A percentile compares a stretch with the other conserved stretches of the same genome.
Evolutionary conservation across 352 stramenopile species (phyloP).

Genomic region (Blastocystis sp.): DNA sequence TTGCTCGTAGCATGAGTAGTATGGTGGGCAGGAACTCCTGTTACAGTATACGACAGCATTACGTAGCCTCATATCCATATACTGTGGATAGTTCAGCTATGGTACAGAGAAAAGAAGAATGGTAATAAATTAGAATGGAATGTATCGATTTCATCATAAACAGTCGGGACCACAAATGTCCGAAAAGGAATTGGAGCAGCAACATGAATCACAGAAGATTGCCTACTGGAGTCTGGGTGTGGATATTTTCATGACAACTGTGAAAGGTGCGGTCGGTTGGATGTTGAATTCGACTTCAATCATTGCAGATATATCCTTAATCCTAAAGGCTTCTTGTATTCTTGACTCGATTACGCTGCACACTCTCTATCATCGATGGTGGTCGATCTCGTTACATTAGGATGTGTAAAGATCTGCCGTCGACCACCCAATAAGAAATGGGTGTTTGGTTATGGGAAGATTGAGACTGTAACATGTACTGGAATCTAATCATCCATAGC

Average conservation of each 20-base stretch:
- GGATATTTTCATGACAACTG: conserved; percentile 56
- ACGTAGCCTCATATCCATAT: not conserved
- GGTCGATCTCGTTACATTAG: conserved; percentile 35
- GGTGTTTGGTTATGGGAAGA: conserved; percentile 50
- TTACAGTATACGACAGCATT: not conserved
- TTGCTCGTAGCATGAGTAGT: conserved; percentile 5
- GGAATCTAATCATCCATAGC: not conserved
- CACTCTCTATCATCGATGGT: conserved; percentile 47
- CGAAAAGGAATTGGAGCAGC: conserved; percentile 23
- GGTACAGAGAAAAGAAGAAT: not conserved
- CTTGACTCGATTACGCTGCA: not conserved
- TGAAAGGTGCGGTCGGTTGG: conserved; percentile 50
- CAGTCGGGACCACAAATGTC: not conserved
- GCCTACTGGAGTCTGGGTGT: conserved; percentile 51
- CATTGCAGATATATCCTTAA: conserved; percentile 50
- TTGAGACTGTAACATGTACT: conserved; percentile 26
- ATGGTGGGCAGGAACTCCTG: not conserved
- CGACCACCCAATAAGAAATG: conserved; percentile 43
- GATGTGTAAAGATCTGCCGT: conserved; percentile 13
- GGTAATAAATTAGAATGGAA: not conserved
- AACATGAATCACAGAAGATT: conserved; percentile 59
- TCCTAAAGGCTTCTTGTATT: not conserved
- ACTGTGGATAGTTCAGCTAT: not conserved
- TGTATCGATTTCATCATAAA: conserved; percentile 13
- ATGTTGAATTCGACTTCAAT: conserved; percentile 57